Conservation (phyloP, 2,329 filamentous ascomycete genomes). For the Aotearoamyces nothofagi region DNA sequence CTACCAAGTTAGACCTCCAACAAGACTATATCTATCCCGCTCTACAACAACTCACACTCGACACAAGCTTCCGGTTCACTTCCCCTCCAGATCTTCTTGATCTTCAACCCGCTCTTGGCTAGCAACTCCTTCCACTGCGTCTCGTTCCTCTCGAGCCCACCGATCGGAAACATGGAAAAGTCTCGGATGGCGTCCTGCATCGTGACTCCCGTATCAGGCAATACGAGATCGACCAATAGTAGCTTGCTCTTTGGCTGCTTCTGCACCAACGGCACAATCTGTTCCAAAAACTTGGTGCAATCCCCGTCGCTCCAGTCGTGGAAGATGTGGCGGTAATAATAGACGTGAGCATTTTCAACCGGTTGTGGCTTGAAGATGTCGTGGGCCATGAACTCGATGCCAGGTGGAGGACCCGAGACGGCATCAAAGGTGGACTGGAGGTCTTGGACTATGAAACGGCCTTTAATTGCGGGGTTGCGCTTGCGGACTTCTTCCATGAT, state of each 20-base stretch:
- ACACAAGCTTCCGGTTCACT: constrained; percentile 10
- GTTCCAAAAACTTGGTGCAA: constrained; percentile 7
- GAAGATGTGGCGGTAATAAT: constrained; percentile 11
- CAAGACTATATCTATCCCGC: no score
- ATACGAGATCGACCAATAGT: constrained; percentile 11
- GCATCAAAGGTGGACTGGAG: constrained; percentile 10
- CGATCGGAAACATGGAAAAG: constrained; percentile 12
- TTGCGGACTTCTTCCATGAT: constrained; percentile 9
- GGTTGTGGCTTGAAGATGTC: constrained; percentile 14
- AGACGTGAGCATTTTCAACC: constrained; percentile 6
- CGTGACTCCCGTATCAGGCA: constrained; percentile 9
- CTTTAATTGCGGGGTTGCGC: constrained; percentile 9
- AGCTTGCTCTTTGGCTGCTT: no score
- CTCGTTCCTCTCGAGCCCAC: constrained; percentile 12
- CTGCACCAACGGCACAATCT: constrained; percentile 9
- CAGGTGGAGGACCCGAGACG: constrained; percentile 4
- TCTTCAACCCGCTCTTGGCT: constrained; percentile 9
- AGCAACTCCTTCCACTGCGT: constrained; percentile 10
- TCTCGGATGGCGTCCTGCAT: constrained; percentile 13
- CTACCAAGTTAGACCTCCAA: no score
- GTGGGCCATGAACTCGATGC: constrained; percentile 19
- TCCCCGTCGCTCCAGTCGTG: constrained; percentile 12
- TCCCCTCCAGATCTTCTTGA: constrained; percentile 14
- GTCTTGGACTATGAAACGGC: constrained; percentile 12
- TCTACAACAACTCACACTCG: constrained; percentile 3